Percentiles rank a stretch among this genome's conserved stretches.
These are phyloP conservation scores for Neonectria neomacrospora DNA, from an alignment of 2,329 filamentous ascomycete species.

Conservation along the genomic window DNA sequence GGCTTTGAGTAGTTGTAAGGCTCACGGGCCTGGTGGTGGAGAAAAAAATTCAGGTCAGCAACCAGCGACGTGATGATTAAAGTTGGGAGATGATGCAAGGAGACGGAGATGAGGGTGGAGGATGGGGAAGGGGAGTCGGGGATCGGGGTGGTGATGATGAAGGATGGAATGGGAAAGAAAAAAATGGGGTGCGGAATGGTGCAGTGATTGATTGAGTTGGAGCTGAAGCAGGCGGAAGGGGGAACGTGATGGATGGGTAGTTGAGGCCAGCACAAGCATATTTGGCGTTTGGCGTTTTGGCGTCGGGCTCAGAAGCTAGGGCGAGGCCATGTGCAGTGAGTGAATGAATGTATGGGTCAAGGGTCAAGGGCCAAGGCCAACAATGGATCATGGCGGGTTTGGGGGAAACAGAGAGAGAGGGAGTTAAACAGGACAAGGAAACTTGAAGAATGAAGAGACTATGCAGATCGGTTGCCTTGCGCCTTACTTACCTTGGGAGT, in stretches of 20 bases:
- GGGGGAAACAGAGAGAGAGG: constrained; percentile 16
- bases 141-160: constrained; percentile 23
- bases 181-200: constrained; percentile 30
- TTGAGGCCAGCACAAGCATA: constrained; percentile 31
- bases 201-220: constrained; percentile 40
- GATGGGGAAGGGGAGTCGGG: background rate
- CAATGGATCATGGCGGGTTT: background rate
- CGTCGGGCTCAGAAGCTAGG: constrained; percentile 20
- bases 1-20: constrained; percentile 60
- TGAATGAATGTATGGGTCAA: constrained; percentile 13
- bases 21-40: constrained; percentile 58
- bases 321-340: constrained; percentile 19
- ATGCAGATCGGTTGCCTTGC: constrained; percentile 41
- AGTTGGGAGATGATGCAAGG: constrained; percentile 18
- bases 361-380: constrained; percentile 14
- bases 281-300: constrained; percentile 31
- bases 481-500: constrained; percentile 61
- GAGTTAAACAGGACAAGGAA: constrained; percentile 34
- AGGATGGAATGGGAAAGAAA: constrained; percentile 19
- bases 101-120: constrained; percentile 14
- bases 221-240: constrained; percentile 23
- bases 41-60: constrained; percentile 46
- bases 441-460: constrained; percentile 31
- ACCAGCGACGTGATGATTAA: constrained; percentile 29
- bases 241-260: constrained; percentile 28